Percentiles rank a stretch among this genome's conserved stretches.
These are phyloP conservation scores for Aspergillus kassunensis DNA, from an alignment of 495 filamentous ascomycete species.

Conservation along the genomic window DNA sequence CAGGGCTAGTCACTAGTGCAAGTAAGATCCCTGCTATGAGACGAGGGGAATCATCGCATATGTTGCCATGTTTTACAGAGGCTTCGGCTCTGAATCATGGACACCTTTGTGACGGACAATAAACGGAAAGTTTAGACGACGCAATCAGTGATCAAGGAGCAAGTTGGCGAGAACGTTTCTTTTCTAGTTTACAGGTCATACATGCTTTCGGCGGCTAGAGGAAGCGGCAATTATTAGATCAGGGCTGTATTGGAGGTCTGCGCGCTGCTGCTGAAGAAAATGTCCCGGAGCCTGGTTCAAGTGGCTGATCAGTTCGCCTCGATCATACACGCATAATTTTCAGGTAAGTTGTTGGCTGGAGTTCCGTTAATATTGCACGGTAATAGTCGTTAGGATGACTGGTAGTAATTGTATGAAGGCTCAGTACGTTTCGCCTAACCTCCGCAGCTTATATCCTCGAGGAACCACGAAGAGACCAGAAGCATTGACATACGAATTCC, in stretches of 20 bases:
- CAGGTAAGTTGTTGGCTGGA: too few species aligned
- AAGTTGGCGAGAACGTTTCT: background rate
- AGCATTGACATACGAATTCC: conserved; percentile 51
- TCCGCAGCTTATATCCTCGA: conserved; percentile 42
- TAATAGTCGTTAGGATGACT: too few species aligned
- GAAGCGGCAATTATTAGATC: too few species aligned
- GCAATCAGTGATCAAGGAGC: background rate
- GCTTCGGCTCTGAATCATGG: background rate
- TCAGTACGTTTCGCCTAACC: conserved; percentile 44
- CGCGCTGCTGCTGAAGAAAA: too few species aligned
- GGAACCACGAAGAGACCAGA: conserved; percentile 64
- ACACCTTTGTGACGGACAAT: background rate
- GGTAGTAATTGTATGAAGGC: too few species aligned
- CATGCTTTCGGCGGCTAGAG: too few species aligned
- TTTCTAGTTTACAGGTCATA: background rate
- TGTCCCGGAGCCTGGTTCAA: too few species aligned
- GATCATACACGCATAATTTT: too few species aligned
- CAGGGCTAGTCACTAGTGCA: conserved; percentile 6
- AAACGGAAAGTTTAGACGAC: conserved; percentile 6
- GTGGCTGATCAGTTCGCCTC: too few species aligned
- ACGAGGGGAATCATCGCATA: background rate
- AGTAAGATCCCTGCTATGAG: background rate
- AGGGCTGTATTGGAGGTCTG: too few species aligned
- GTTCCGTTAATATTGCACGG: too few species aligned
- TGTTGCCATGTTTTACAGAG: background rate